Conservation (phyloP, 2,329 filamentous ascomycete genomes). For the Coniochaeta sp. region DNA sequence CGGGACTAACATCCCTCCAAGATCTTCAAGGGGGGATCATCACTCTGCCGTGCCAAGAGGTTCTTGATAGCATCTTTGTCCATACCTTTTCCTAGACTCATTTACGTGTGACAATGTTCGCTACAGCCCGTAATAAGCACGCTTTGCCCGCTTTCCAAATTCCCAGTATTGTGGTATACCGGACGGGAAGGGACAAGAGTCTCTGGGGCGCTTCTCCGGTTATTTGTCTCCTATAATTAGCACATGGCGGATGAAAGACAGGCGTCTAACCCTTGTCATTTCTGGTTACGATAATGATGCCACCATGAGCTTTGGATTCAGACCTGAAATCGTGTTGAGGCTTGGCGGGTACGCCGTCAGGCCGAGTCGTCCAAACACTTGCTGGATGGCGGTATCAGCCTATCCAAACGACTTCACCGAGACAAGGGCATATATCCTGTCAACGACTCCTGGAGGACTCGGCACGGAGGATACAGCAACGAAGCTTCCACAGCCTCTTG, state of each 20-base stretch:
- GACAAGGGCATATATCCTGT: neutral
- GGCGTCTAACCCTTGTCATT: neutral
- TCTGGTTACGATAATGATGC: neutral
- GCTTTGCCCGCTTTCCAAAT: neutral
- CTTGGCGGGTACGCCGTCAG: neutral
- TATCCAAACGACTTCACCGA: neutral
- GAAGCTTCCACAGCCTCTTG: too few species aligned
- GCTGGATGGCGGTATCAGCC: neutral
- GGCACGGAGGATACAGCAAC: too few species aligned
- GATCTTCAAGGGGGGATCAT: neutral
- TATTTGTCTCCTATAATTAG: neutral
- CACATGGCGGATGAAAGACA: neutral
- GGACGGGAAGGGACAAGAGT: neutral
- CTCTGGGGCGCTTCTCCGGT: neutral
- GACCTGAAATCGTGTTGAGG: neutral
- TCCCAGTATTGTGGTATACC: neutral
- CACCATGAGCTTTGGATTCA: neutral
- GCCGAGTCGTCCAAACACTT: neutral
- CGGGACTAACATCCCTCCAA: neutral
- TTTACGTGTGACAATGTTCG: neutral
- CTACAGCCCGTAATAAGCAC: neutral
- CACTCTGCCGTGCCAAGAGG: neutral
- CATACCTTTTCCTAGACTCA: neutral
- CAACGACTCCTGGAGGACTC: neutral
- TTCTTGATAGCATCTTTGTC: too few species aligned